These are phyloP conservation scores for Tricladium varicosporioides DNA, from an alignment of 2,329 filamentous ascomycete species.

Conservation along the genomic window DNA sequence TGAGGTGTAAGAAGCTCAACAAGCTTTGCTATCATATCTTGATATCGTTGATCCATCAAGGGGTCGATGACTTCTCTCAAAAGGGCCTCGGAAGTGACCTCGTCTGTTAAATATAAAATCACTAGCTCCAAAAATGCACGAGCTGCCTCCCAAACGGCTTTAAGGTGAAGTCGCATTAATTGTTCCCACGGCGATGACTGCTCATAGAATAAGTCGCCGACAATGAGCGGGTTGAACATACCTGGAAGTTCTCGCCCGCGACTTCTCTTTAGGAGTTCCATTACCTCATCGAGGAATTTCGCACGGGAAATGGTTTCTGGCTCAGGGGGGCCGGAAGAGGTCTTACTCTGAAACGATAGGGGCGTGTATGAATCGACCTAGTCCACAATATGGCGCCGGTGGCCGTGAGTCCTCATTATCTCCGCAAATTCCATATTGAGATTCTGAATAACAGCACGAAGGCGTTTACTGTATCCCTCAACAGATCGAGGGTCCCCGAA, in stretches of 20 bases:
- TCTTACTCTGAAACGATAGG: too few relatives aligned
- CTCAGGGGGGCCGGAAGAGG: too few relatives aligned
- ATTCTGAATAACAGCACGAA: constrained; percentile 10
- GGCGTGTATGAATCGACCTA: too few relatives aligned
- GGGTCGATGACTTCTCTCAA: constrained; percentile 1
- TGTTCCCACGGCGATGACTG: not conserved
- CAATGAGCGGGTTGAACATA: not conserved
- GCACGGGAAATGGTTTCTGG: too few relatives aligned
- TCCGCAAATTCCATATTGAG: constrained; percentile 8
- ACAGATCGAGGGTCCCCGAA: not conserved
- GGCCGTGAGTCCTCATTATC: constrained; percentile 1
- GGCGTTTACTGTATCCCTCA: constrained; percentile 5
- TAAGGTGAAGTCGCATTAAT: not conserved
- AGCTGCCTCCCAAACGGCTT: not conserved
- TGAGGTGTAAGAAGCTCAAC: not conserved
- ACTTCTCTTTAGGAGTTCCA: not conserved
- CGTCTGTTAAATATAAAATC: not conserved
- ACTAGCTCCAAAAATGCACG: not conserved
- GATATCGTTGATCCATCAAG: not conserved
- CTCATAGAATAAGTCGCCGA: constrained; percentile 2
- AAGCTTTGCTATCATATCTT: not conserved
- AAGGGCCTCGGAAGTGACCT: not conserved
- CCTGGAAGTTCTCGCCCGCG: not conserved
- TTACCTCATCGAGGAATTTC: not conserved
- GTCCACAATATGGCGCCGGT: not conserved